Evolutionary conservation across 106 monocot species (phyloP).

Genomic region (Acanthochlamys bracteata): DNA sequence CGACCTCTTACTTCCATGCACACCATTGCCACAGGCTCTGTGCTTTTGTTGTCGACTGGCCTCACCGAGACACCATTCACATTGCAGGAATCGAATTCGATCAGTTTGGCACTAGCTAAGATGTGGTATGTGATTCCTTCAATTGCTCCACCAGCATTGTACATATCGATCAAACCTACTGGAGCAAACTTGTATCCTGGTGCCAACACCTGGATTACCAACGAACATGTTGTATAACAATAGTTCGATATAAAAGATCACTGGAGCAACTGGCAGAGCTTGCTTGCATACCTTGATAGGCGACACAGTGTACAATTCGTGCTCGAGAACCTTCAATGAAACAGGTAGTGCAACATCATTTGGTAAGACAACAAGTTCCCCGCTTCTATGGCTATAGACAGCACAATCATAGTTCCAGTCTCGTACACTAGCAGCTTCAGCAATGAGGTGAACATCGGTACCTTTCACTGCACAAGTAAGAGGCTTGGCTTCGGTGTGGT

Average conservation of each 20-base stretch:
- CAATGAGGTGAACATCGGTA: constrained; percentile 67
- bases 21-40: constrained; percentile 20
- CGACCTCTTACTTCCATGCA: constrained; percentile 81
- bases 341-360: constrained; percentile 33
- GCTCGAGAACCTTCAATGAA: constrained; percentile 70
- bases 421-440: constrained; percentile 44
- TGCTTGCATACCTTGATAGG: constrained; percentile 53
- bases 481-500: constrained; percentile 26
- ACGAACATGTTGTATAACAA: not conserved
- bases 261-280: too few relatives aligned
- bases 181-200: constrained; percentile 65
- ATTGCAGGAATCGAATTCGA: constrained; percentile 6
- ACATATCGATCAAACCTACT: constrained; percentile 79
- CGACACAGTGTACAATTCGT: constrained; percentile 53
- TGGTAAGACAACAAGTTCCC: constrained; percentile 38
- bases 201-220: constrained; percentile 44
- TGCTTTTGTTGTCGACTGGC: not conserved
- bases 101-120: constrained; percentile 1
- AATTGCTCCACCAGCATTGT: constrained; percentile 78
- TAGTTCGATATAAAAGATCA: too few relatives aligned
- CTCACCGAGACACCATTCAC: not conserved
- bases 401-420: constrained; percentile 74
- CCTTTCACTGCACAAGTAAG: constrained; percentile 40
- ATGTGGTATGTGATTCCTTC: constrained; percentile 57
- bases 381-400: constrained; percentile 34